These are phyloP conservation scores for Zygoascus meyerae DNA, from an alignment of 1,139 yeast species.

Conservation along the genomic window DNA sequence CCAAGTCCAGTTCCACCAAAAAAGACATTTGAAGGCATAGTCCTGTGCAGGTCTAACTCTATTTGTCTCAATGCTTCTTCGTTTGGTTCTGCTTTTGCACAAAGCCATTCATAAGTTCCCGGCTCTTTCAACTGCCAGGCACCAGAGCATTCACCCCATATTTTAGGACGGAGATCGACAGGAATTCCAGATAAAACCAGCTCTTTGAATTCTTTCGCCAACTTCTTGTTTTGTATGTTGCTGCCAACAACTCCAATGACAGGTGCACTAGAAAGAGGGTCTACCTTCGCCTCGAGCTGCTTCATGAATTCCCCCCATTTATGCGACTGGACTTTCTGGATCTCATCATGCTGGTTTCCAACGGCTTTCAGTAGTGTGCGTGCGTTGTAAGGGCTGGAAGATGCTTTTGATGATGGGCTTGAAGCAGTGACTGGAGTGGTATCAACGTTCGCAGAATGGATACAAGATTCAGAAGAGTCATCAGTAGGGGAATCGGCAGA, in stretches of 20 bases:
- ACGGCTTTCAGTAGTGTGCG: conserved; percentile 31
- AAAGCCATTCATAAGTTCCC: conserved; percentile 42
- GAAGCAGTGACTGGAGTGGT: not conserved
- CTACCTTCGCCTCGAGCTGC: conserved; percentile 17
- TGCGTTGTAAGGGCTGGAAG: conserved; percentile 2
- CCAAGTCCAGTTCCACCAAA: conserved; percentile 55
- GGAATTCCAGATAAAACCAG: conserved; percentile 47
- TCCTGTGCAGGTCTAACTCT: conserved; percentile 49
- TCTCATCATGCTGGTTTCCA: conserved; percentile 30
- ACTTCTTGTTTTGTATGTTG: not conserved
- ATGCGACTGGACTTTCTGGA: conserved; percentile 30
- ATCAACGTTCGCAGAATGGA: not conserved
- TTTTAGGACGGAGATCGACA: conserved; percentile 41
- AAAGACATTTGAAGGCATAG: conserved; percentile 52
- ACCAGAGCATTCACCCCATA: conserved; percentile 55
- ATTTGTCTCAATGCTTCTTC: conserved; percentile 45
- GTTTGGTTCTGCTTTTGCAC: conserved; percentile 17
- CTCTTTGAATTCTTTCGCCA: conserved; percentile 34
- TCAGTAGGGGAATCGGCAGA: not conserved
- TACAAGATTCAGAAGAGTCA: not conserved
- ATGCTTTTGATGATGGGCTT: not conserved
- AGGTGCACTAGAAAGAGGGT: conserved; percentile 5
- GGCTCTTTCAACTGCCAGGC: conserved; percentile 44
- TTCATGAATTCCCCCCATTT: conserved; percentile 35
- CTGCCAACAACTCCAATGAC: conserved; percentile 6